These are phyloP conservation scores for Aristolochia californica DNA, from an alignment of 164 flowering plant species.

Conservation along the genomic window DNA sequence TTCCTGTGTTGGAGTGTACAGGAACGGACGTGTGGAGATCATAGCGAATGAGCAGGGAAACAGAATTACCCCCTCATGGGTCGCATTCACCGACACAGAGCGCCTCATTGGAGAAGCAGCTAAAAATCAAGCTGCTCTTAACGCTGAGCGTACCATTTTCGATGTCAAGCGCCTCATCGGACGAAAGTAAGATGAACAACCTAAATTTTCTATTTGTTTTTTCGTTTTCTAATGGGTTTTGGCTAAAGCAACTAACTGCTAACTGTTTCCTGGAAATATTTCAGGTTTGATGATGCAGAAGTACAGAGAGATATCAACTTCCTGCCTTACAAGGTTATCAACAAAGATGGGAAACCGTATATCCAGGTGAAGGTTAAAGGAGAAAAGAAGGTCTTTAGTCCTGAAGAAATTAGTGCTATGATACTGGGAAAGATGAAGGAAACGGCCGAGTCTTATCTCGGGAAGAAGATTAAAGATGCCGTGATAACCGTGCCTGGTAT, in stretches of 20 bases:
- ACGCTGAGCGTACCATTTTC: constrained; percentile 59
- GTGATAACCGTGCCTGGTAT: constrained; percentile 87
- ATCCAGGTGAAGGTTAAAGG: constrained; percentile 67
- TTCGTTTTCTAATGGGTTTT: neutral
- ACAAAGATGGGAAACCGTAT: constrained; percentile 87
- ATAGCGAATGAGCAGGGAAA: constrained; percentile 91
- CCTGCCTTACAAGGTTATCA: constrained; percentile 71
- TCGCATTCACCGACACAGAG: constrained; percentile 68
- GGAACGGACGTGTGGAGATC: constrained; percentile 74
- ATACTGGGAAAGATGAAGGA: constrained; percentile 81
- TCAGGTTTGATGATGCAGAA: constrained; percentile 82
- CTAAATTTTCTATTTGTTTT: neutral
- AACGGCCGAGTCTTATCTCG: constrained; percentile 90
- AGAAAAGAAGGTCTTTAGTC: constrained; percentile 77
- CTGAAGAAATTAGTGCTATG: constrained; percentile 93
- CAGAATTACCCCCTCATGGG: constrained; percentile 89
- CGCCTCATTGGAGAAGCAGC: constrained; percentile 84
- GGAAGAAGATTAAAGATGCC: constrained; percentile 90
- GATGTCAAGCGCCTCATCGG: constrained; percentile 80
- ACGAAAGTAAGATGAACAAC: constrained; percentile 36
- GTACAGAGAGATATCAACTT: constrained; percentile 86
- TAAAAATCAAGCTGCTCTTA: constrained; percentile 71
- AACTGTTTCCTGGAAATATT: neutral
- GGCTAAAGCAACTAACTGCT: neutral
- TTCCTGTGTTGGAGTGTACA: constrained; percentile 89